Conservation (phyloP, 331 rosid species). For the Quercus tomentella region DNA sequence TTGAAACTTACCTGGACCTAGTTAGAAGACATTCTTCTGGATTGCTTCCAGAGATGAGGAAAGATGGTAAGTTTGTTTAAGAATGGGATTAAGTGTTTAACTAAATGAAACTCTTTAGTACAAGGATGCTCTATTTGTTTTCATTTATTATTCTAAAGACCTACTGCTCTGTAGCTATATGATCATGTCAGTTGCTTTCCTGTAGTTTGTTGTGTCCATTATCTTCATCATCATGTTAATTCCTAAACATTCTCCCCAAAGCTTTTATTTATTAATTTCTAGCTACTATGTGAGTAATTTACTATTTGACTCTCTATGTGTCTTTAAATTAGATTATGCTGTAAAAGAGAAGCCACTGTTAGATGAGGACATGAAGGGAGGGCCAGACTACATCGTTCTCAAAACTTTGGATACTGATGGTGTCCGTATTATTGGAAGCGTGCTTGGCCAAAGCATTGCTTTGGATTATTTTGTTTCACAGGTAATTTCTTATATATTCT, state of each 20-base stretch:
- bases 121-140: background rate
- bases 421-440: slow-evolving; percentile 91
- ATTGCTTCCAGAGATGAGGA: slow-evolving; percentile 78
- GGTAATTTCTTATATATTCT: slow-evolving; percentile 29
- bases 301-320: background rate
- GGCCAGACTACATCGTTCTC: slow-evolving; percentile 86
- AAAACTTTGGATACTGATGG: slow-evolving; percentile 82
- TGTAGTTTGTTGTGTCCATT: background rate
- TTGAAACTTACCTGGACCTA: slow-evolving; percentile 57
- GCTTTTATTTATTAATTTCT: background rate
- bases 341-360: slow-evolving; percentile 78
- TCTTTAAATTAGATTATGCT: slow-evolving; percentile 65
- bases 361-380: slow-evolving; percentile 88
- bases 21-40: slow-evolving; percentile 86
- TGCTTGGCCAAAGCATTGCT: slow-evolving; percentile 96
- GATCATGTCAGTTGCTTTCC: background rate
- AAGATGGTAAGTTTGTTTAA: slow-evolving; percentile 67
- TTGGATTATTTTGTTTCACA: slow-evolving; percentile 97
- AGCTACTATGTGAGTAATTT: background rate
- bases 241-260: background rate
- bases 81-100: background rate
- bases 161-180: background rate
- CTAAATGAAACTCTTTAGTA: background rate
- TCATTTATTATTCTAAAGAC: background rate
- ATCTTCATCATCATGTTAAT: background rate